Evolutionary conservation across 2,329 filamentous ascomycete genomes (phyloP).

Genomic region (Calonectria hongkongensis): DNA sequence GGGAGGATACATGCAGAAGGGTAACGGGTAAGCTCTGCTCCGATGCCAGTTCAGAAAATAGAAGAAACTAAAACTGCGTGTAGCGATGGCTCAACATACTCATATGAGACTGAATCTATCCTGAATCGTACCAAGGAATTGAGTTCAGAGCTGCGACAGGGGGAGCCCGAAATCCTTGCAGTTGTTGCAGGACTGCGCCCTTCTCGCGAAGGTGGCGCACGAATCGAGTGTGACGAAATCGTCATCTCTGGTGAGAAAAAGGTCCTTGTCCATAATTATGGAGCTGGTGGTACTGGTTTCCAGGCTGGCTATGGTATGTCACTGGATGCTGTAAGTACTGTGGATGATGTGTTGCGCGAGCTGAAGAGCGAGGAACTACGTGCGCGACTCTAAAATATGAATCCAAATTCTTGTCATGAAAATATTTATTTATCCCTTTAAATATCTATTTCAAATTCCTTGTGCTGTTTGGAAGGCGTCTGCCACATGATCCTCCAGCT

Average conservation of each 20-base stretch:
- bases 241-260: conserved; percentile 50
- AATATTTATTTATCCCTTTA: neutral
- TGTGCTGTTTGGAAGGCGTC: conserved; percentile 29
- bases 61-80: neutral
- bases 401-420: neutral
- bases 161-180: conserved; percentile 56
- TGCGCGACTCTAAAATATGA: neutral
- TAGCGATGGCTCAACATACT: conserved; percentile 60
- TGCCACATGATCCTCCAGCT: conserved; percentile 45
- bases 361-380: neutral
- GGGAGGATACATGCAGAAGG: conserved; percentile 64
- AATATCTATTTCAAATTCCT: neutral
- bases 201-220: conserved; percentile 63
- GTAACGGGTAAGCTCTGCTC: conserved; percentile 52
- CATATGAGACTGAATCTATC: conserved; percentile 61
- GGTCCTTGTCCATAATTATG: conserved; percentile 64
- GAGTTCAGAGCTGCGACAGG: conserved; percentile 54
- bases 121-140: conserved; percentile 58
- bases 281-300: conserved; percentile 66
- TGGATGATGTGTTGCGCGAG: conserved; percentile 41
- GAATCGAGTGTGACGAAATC: conserved; percentile 64
- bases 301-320: conserved; percentile 66
- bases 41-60: too few species aligned
- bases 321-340: conserved; percentile 57
- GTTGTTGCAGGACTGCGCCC: conserved; percentile 59